Evolutionary conservation across 331 rosid genomes (phyloP).

Genomic region (Prunus yedoensis): DNA sequence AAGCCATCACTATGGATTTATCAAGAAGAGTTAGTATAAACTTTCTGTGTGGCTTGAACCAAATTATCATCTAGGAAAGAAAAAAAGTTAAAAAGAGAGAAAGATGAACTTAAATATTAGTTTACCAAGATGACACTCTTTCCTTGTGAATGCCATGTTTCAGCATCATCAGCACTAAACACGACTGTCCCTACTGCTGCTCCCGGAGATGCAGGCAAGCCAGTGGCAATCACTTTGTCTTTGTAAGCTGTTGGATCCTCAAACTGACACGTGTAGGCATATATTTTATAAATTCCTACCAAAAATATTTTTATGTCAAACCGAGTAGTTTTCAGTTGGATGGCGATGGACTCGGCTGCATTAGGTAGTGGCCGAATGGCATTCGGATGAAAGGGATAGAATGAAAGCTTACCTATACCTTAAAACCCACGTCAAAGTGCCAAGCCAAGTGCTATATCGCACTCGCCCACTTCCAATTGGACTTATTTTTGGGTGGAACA

Average conservation of each 20-base stretch:
- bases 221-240: constrained; percentile 74
- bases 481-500: background rate
- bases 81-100: background rate
- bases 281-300: too few species aligned
- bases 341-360: background rate
- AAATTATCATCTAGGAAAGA: too few species aligned
- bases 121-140: constrained; percentile 83
- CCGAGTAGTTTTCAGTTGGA: background rate
- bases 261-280: constrained; percentile 45
- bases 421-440: background rate
- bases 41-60: too few species aligned
- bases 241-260: constrained; percentile 80
- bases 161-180: constrained; percentile 79
- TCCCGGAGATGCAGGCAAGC: constrained; percentile 99
- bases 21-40: too few species aligned
- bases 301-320: too few species aligned
- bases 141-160: constrained; percentile 95
- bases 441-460: background rate
- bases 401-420: background rate
- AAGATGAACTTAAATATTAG: constrained; percentile 6
- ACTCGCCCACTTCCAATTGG: constrained; percentile 1
- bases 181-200: constrained; percentile 95
- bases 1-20: too few species aligned
- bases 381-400: background rate
- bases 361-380: background rate